These are phyloP conservation scores for Claviceps purpurea DNA, from an alignment of 2,329 filamentous ascomycete genomes.

Conservation along the genomic window DNA sequence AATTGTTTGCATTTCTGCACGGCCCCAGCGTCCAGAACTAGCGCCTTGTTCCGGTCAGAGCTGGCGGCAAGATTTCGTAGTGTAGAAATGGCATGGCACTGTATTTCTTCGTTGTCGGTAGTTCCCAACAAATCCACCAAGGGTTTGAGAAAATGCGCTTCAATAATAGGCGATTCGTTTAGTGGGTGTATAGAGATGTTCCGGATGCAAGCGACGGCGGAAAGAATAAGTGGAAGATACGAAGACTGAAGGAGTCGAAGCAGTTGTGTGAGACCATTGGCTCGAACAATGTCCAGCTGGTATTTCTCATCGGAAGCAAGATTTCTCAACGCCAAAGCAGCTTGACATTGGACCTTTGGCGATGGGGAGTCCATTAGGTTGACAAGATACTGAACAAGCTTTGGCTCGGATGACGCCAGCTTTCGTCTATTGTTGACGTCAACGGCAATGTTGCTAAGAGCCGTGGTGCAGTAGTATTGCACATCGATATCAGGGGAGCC, in stretches of 20 bases:
- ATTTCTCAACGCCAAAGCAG: constrained; percentile 84
- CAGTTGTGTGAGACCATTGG: constrained; percentile 71
- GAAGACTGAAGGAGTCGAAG: constrained; percentile 86
- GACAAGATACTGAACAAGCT: constrained; percentile 85
- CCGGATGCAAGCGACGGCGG: constrained; percentile 92
- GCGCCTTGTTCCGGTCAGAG: constrained; percentile 92
- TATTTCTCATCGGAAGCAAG: constrained; percentile 97
- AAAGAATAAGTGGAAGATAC: constrained; percentile 89
- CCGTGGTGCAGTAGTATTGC: constrained; percentile 98
- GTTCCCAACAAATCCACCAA: constrained; percentile 87
- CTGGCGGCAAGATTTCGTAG: constrained; percentile 90
- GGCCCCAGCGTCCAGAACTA: constrained; percentile 92
- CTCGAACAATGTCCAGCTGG: constrained; percentile 90
- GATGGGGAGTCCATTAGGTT: constrained; percentile 96
- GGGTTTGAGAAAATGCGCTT: constrained; percentile 88
- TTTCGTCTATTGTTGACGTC: constrained; percentile 84
- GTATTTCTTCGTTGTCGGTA: constrained; percentile 96
- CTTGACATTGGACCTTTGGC: constrained; percentile 95
- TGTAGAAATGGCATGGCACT: constrained; percentile 96
- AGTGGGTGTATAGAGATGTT: constrained; percentile 97
- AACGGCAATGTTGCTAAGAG: constrained; percentile 95
- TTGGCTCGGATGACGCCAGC: constrained; percentile 78
- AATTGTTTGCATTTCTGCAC: constrained; percentile 98
- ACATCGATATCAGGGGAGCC: constrained; percentile 91
- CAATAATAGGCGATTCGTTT: constrained; percentile 97